Conservation (phyloP, 2,329 filamentous ascomycete genomes). For the Zymoseptoria brevis region DNA sequence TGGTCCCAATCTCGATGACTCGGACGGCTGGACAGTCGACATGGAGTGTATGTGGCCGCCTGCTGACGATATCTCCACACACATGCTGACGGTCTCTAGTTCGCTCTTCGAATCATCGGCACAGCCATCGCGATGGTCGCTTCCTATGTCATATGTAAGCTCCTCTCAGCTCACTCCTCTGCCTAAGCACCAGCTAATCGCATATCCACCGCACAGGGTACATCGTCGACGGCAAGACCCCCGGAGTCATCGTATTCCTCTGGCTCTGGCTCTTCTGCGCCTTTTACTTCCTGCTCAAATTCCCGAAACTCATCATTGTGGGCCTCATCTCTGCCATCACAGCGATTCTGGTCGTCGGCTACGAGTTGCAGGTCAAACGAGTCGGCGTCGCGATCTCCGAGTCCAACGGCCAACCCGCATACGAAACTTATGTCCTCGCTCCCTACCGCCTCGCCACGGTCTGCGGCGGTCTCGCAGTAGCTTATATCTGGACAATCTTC, state of each 20-base stretch:
- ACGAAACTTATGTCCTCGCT: constrained; percentile 60
- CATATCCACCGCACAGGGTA: constrained; percentile 44
- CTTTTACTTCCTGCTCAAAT: constrained; percentile 62
- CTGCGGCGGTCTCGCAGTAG: constrained; percentile 57
- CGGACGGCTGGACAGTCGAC: constrained; percentile 61
- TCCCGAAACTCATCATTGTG: constrained; percentile 54
- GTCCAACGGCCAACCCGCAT: constrained; percentile 59
- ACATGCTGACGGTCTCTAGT: constrained; percentile 4
- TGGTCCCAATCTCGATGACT: constrained; percentile 61
- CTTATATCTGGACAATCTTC: constrained; percentile 71
- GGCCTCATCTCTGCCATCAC: constrained; percentile 57
- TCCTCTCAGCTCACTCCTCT: constrained; percentile 52
- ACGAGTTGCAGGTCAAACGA: constrained; percentile 59
- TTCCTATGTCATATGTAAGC: constrained; percentile 54
- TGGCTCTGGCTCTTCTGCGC: constrained; percentile 58
- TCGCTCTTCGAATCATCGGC: constrained; percentile 56
- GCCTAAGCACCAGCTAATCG: constrained; percentile 45
- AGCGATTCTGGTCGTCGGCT: constrained; percentile 38
- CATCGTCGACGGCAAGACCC: constrained; percentile 55
- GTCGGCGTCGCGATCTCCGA: constrained; percentile 51
- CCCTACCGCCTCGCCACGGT: constrained; percentile 65
- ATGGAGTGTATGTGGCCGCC: constrained; percentile 44
- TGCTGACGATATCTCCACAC: neutral
- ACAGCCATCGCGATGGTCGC: constrained; percentile 57
- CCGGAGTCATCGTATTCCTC: constrained; percentile 60